Evolutionary conservation across 2,329 filamentous ascomycete species (phyloP), one percentile per base, ranked within the genome.

Genomic region (Cadophora luteo-olivacea): DNA sequence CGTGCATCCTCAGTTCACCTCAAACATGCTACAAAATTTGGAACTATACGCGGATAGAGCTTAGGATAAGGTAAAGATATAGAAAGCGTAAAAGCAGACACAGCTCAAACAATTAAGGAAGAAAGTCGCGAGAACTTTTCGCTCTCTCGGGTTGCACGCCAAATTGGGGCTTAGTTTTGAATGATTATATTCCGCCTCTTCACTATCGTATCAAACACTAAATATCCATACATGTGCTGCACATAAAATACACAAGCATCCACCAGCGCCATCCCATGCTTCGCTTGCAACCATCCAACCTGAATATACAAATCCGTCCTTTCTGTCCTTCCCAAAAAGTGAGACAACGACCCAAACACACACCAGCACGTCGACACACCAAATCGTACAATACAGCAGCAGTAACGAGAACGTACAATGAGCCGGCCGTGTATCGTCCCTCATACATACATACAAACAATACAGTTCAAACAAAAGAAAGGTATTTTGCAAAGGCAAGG

Each of bases 381-480:
- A 25, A 33, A 60, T 63, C 25, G 8, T 63, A 69, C 64, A 66
- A 63, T 49, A 25, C 45, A 54, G 38, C 19, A 38, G 32, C 14
- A 58, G 16, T 32, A 51, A 25, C 36, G 61, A 38, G 61, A 55
- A 60, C 67, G 58, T 57, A 61, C 57, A 55, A 65, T 38, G 36
- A 68, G 49, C 63, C 63, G 55, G 63, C 67, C 67, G 64, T 69
- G 57, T 49, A 66, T 64, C 67, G 64, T 69, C 33, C 61, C 55
- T 54, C 51, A 41, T 52, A 61, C 55, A 54, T 66, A 9, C 45
- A 66, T 65, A 24, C 32, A 38, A 36, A 51, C 61, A 22, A 52
- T 52, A 61, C 41, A 51, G 32, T 36, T 33, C n/a, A 62, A 60
- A 63, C 67, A 68, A 61, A 61, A 57, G 41, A 65, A 68, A 68